A percentile compares a stretch with the other conserved stretches of the same genome.
Evolutionary conservation across 2,329 filamentous ascomycete species (phyloP).

Genomic region (Neoascochyta sp.): DNA sequence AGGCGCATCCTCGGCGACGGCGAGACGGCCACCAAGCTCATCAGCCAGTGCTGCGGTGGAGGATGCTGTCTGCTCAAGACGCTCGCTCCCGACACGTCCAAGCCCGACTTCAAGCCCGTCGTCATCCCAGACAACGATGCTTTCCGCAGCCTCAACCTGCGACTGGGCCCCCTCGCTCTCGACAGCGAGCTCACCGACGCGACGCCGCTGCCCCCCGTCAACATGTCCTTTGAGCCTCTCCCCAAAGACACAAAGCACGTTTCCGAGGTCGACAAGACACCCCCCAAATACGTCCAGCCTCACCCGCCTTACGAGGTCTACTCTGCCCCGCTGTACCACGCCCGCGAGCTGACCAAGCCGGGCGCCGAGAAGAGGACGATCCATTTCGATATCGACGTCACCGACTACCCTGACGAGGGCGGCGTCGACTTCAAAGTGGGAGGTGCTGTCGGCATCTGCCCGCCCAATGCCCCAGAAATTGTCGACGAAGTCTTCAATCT

Average conservation of each 20-base stretch:
- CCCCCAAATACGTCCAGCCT: constrained; percentile 86
- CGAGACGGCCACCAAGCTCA: constrained; percentile 54
- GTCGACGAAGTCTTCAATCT: constrained; percentile 83
- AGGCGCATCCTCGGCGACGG: constrained; percentile 55
- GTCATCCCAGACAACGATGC: constrained; percentile 74
- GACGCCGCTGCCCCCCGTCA: constrained; percentile 70
- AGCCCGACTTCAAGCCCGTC: constrained; percentile 47
- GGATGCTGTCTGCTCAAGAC: constrained; percentile 61
- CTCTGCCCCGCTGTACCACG: constrained; percentile 78
- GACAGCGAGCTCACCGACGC: constrained; percentile 68
- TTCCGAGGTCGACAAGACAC: constrained; percentile 55
- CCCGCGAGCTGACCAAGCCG: constrained; percentile 78
- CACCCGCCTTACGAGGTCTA: constrained; percentile 92
- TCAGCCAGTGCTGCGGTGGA: constrained; percentile 62
- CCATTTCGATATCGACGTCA: constrained; percentile 95
- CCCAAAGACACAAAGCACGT: constrained; percentile 42
- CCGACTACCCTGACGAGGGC: constrained; percentile 81
- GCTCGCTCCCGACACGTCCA: constrained; percentile 47
- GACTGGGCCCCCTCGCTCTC: constrained; percentile 68
- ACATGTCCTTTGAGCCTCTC: constrained; percentile 64
- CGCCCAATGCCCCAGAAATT: constrained; percentile 71
- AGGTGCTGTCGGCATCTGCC: constrained; percentile 88
- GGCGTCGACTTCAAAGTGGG: constrained; percentile 94
- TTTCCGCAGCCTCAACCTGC: constrained; percentile 73
- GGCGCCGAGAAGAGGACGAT: constrained; percentile 96